These are phyloP conservation scores for Puccinia horiana DNA, from an alignment of 1,284 basidiomycete genomes.

Conservation along the genomic window DNA sequence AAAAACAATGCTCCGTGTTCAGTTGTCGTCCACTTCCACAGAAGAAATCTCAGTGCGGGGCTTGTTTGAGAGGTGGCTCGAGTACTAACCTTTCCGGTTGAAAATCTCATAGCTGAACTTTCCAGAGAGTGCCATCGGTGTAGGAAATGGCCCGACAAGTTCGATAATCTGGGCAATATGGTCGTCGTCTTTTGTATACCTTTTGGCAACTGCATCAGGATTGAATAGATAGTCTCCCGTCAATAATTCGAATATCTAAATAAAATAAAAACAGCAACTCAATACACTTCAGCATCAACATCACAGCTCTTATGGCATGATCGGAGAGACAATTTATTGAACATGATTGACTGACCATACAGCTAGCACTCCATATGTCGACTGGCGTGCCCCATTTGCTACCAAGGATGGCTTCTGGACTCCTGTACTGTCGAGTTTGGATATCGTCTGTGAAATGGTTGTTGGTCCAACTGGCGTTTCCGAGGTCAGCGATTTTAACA, in stretches of 20 bases:
- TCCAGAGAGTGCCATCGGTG: constrained; percentile 79
- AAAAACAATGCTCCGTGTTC: constrained; percentile 65
- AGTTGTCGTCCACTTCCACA: constrained; percentile 67
- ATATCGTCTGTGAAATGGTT: constrained; percentile 74
- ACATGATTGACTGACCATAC: constrained; percentile 67
- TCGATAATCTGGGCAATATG: constrained; percentile 99
- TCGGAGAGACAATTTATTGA: too few species aligned
- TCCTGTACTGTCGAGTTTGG: constrained; percentile 94
- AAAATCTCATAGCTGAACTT: constrained; percentile 96
- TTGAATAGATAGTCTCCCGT: constrained; percentile 86
- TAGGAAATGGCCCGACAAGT: constrained; percentile 84
- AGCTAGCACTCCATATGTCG: constrained; percentile 94
- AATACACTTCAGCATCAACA: constrained; percentile 61
- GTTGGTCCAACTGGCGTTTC: constrained; percentile 77
- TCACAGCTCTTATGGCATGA: too few species aligned
- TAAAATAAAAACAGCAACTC: constrained; percentile 58
- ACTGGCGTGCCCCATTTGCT: constrained; percentile 93
- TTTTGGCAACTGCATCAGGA: constrained; percentile 72
- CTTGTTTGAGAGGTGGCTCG: constrained; percentile 57
- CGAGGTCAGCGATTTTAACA: constrained; percentile 97
- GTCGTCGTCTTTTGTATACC: constrained; percentile 93
- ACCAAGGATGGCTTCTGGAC: constrained; percentile 94
- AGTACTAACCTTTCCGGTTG: constrained; percentile 89
- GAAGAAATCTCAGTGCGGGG: constrained; percentile 68
- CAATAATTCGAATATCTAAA: constrained; percentile 73